A percentile compares a stretch with the other conserved stretches of the same genome.
These are phyloP conservation scores for Paulownia fortunei DNA, from an alignment of 257 asterid species.

Conservation along the genomic window DNA sequence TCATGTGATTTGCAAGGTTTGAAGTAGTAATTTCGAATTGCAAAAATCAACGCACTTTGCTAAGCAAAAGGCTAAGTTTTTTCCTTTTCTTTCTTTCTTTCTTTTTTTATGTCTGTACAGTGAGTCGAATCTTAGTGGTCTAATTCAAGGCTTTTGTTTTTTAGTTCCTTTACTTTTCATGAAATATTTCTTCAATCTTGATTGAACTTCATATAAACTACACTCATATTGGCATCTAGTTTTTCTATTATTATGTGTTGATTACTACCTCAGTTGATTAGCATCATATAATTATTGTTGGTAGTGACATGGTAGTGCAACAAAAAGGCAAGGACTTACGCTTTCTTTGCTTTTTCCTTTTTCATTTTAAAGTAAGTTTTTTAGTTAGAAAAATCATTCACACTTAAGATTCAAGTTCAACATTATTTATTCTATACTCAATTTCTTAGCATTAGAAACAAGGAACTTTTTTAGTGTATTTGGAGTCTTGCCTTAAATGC, in stretches of 20 bases:
- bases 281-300: not conserved
- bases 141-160: no score
- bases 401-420: not conserved
- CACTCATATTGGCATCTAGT: not conserved
- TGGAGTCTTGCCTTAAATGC: constrained; percentile 5
- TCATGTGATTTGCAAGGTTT: no score
- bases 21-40: no score
- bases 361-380: not conserved
- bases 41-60: no score
- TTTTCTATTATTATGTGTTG: not conserved
- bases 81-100: no score
- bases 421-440: not conserved
- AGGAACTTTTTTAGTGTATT: not conserved
- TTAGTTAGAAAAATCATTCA: not conserved
- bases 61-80: no score
- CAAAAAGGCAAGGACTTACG: not conserved
- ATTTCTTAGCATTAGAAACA: not conserved
- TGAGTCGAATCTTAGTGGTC: no score
- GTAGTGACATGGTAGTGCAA: not conserved
- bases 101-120: no score
- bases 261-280: not conserved
- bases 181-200: not conserved
- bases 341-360: not conserved
- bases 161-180: no score
- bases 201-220: not conserved